Base-by-base conservation (phyloP, 192 early-diverging fungal genomes). In the Globomyces pollinis-pini region DNA sequence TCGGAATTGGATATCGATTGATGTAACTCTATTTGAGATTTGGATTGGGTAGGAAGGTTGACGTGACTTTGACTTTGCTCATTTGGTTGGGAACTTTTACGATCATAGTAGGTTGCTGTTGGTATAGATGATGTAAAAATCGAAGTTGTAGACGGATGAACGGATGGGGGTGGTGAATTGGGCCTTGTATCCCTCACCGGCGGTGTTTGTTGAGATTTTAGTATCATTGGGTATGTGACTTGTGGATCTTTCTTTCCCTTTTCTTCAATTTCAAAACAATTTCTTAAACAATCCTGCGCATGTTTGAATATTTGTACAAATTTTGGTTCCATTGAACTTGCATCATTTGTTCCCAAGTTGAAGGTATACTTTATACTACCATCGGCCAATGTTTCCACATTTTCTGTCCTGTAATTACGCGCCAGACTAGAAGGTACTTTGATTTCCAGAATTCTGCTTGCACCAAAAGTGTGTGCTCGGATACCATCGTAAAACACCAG, bases 401-500 rank as follows among this genome's bases (percentile, higher is more conserved):
- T 42, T 18, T 42, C 15, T 42, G 41, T 42, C 5, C 15, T 9
- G 18, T 42, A 42, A 3, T 42, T 9, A 0, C 54, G 44, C 3
- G 55, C 57, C 16, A 80, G 59, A 16, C 61, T 31, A 6, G 52
- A 36, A 6, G 77, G 73, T 15, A 78, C 41, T 24, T 68, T 41
- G 21, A 72, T 63, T 9, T 68, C 35, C 12, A 57, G 41, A 23
- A 13, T 57, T 39, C 21, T 33, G 15, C 57, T 41, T 9, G 34
- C 0, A n/a, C 20, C 49, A 12, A 35, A 21, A 24, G 45, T 26
- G 20, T 68, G 70, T 3, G 84, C 70, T 39, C 63, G 71, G 49
- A 80, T 74, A 13, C 84, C 77, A 65, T 81, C 84, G 69, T 85
- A 82, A 41, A 87, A 88, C 1, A 57, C 18, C 43, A 88, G 73